Percentiles rank a stretch among this genome's conserved stretches.
Conservation (phyloP, 345 rosid species). For the Iberis pinnata region DNA sequence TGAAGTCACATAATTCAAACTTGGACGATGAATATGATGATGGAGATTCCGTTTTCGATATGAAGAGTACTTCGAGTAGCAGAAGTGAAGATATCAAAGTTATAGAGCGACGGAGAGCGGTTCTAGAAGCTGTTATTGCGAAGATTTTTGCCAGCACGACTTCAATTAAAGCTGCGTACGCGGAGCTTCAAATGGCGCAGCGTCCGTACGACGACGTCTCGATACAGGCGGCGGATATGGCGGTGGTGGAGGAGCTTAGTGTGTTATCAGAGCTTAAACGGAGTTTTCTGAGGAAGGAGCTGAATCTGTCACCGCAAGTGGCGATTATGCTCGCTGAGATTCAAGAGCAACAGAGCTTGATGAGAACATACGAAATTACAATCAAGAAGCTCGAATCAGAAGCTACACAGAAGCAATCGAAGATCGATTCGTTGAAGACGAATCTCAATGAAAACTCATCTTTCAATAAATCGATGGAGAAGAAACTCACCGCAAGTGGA, state of each 20-base stretch:
- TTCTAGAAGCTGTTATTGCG: conserved; percentile 61
- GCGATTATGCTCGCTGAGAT: conserved; percentile 87
- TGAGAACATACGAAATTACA: conserved; percentile 76
- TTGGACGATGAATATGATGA: conserved; percentile 30
- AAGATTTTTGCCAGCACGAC: conserved; percentile 74
- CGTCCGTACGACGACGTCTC: conserved; percentile 69
- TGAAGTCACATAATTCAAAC: conserved; percentile 42
- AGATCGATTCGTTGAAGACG: conserved; percentile 32
- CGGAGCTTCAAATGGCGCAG: conserved; percentile 92
- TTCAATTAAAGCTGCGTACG: conserved; percentile 83
- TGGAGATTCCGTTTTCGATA: conserved; percentile 27
- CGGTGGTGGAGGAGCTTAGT: conserved; percentile 72
- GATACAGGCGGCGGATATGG: conserved; percentile 74
- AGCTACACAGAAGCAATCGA: conserved; percentile 37
- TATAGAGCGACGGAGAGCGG: conserved; percentile 40
- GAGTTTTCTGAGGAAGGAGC: conserved; percentile 51
- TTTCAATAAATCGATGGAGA: conserved; percentile 51
- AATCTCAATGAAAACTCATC: conserved; percentile 32
- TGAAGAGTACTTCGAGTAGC: conserved; percentile 24
- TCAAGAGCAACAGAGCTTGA: conserved; percentile 89
- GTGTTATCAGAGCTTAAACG: conserved; percentile 68
- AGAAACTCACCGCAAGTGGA: conserved; percentile 61
- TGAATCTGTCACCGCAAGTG: conserved; percentile 79
- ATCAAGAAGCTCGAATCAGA: conserved; percentile 64
- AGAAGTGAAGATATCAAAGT: conserved; percentile 17